Base-by-base conservation (phyloP, 2,329 filamentous ascomycete species). In the Coniochaeta ligniaria region DNA sequence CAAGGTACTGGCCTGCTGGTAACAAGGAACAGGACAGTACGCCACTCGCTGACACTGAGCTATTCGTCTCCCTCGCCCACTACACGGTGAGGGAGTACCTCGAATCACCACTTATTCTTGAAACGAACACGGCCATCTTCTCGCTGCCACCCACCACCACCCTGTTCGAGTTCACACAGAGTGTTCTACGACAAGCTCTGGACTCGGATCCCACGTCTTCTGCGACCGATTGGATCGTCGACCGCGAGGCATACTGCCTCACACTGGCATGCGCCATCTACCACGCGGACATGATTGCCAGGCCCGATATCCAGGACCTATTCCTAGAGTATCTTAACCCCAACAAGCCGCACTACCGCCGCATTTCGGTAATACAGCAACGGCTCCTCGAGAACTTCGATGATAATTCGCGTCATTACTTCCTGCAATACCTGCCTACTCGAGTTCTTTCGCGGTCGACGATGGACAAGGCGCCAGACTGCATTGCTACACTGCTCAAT, bases 61-160 rank as follows among this genome's bases (percentile, higher is more conserved):
- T 47, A 6, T 24, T 47, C 22, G 58, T 64, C 5, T 33, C 35
- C 8, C 26, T 65, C 6, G 63, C 65, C 2, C 63, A 65, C 56
- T 64, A 65, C 38, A 64, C 63, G 2, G 64, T 65, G 7, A 57
- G 52, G 20, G 63, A 66, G 17, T 64, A 58, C 36, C 62, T 66
- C n/a, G 24, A 54, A 31, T 63, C 60, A 0, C 1, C 22, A 14
- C 9, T 26, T 8, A 47, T 47, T 20, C 43, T 26, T 6, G 22
- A 47, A 20, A 47, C 43, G 22, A 22, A 47, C 6, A 20, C 12
- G 43, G 43, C 43, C 24, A 26, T 26, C 17, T 26, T 47, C 43
- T 47, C 43, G 43, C 16, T 47, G 43, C 43, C 43, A 6, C 22
- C 26, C 12, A 47, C 22, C 20, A 47, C 43, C 2, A 47, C 43